Base-by-base conservation (phyloP, 2,329 filamentous ascomycete genomes). In the Ceratocystis diversiconidia region DNA sequence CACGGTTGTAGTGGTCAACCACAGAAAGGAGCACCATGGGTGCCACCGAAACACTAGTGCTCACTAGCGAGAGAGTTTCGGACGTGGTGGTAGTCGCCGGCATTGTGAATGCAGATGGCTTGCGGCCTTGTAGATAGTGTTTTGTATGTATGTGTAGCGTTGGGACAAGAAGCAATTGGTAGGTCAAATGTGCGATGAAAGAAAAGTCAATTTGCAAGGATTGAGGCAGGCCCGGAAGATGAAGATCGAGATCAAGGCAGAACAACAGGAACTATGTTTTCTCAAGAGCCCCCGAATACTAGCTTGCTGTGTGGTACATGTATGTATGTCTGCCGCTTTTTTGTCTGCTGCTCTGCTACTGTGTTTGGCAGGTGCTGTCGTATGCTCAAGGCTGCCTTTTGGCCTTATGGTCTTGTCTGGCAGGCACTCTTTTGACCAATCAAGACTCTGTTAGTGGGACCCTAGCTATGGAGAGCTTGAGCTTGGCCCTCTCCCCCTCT, bases 1-100 rank as follows among this genome's bases (percentile, higher is more conserved):
- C 89, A 70, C 94, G 89, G 75, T 95, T 95, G 80, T 95, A 99
- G 79, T 99, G 94, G 80, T 99, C 94, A 82, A 95, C 94, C 71
- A 88, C 92, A 70, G 92, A 97, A 73, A 99, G 90, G 71, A 99
- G 90, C 73, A 99, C 94, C 75, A 99, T 86, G 72, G 94, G 94
- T 73, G 94, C 94, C 77, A 99, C 92, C 71, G 92, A 95, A 77
- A 99, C 94, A 77, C 88, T 96, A 77, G 90, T 87, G 73, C 87
- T 92, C 76, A 96, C 91, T 75, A 97, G 87, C 71, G 90, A 95
- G 76, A 96, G 86, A 70, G 92, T 95, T 81, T 97, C 92, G 77
- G 92, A 90, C 75, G 92, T 96, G 70, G 92, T 97, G 76, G 92
- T 87, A 78, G 55, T 59, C 30, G 55, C 55, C 55, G 92, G 92